Evolutionary conservation across 1,284 basidiomycete genomes (phyloP).

Genomic region (Peniophora sp.): DNA sequence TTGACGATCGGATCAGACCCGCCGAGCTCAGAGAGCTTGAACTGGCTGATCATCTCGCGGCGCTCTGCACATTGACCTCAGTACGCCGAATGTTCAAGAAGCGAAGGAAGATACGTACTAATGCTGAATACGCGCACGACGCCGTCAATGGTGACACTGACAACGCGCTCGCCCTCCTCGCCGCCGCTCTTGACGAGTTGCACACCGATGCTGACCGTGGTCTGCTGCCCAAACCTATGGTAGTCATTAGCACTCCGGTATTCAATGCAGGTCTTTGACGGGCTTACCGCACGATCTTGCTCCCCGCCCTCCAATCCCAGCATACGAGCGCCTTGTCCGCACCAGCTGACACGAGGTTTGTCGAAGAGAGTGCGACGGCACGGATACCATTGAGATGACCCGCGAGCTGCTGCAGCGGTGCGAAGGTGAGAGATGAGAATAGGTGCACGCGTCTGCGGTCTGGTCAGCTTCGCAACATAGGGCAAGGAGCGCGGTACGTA

Average conservation of each 20-base stretch:
- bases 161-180: slow-evolving; percentile 70
- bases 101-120: slow-evolving; percentile 35
- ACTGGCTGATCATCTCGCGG: slow-evolving; percentile 87
- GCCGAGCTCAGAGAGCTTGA: slow-evolving; percentile 78
- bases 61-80: slow-evolving; percentile 33
- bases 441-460: slow-evolving; percentile 64
- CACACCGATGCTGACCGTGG: slow-evolving; percentile 85
- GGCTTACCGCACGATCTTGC: slow-evolving; percentile 74
- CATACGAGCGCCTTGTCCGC: slow-evolving; percentile 87
- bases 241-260: too few relatives aligned
- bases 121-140: slow-evolving; percentile 88
- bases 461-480: slow-evolving; percentile 2
- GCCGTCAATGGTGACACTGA: slow-evolving; percentile 87
- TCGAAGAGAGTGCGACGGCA: slow-evolving; percentile 80
- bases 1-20: slow-evolving; percentile 55
- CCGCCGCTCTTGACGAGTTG: slow-evolving; percentile 56
- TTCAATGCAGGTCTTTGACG: too few relatives aligned
- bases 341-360: slow-evolving; percentile 83
- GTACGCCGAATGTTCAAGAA: neutral
- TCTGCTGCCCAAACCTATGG: slow-evolving; percentile 75
- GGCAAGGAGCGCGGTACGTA: slow-evolving; percentile 25
- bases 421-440: slow-evolving; percentile 74
- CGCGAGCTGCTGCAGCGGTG: slow-evolving; percentile 74
- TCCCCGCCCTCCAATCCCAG: slow-evolving; percentile 83
- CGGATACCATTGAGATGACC: slow-evolving; percentile 79